Base-by-base conservation (phyloP, 176 grass and related monocot species). In the Avena sativa region DNA sequence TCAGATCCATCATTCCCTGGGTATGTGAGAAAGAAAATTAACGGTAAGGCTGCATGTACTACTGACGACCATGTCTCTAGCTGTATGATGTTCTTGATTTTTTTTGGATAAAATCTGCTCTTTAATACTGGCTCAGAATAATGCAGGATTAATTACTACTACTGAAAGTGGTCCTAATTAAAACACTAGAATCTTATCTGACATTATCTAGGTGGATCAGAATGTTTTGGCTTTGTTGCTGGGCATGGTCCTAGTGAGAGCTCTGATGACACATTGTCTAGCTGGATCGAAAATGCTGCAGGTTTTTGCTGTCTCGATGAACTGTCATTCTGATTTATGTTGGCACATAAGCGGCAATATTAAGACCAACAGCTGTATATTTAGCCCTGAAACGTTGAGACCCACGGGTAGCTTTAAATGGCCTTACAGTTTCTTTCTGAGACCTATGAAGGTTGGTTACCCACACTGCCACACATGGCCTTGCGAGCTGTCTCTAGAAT, bases 1-100 rank as follows among this genome's bases (percentile, higher is more conserved):
- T 98, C 65, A 96, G 86, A 93, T 96, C 90, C 85, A 98, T 85
- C 97, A 98, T 98, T 46, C 90, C 90, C 97, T 98, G 48, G 48
- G 76, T 30, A 62, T 57, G 38, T 51, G 77, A 9, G 26, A 50
- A 16, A 16, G 64, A 88, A 53, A 55, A 51, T n/a, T 34, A 52
- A 60, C 3, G 32, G 62, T 83, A 38, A 79, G 8, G 16, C 10
- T 55, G 25, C 52, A 78, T 55, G 14, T 67, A 66, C 4, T 32
- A 11, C 9, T 55, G 49, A 30, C 70, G 44, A 26, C 62, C 66
- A 69, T 81, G 28, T 73, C 2, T 46, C 47, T 76, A 87, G 20
- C 62, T 74, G 34, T 55, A 60, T 57, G 16, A 23, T 23, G 23
- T 23, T 23, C 23, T 23, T 23, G 23, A 23, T 23, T 23, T 23